Evolutionary conservation across 2,329 filamentous ascomycete genomes (phyloP).

Genomic region (Penicillium aurantiogriseum): DNA sequence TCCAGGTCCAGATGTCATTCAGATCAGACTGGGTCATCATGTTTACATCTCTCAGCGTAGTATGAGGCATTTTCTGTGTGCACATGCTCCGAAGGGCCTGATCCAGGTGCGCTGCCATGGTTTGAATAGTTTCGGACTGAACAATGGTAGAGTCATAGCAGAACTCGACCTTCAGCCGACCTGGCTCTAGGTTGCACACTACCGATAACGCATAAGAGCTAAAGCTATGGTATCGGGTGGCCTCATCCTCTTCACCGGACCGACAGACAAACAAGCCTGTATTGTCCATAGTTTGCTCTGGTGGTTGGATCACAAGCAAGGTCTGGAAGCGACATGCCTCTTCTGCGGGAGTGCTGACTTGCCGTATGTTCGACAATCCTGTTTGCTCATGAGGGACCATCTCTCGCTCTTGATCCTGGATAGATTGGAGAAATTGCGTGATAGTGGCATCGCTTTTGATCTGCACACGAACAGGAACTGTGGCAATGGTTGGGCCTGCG

Average conservation of each 20-base stretch:
- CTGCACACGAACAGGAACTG: neutral
- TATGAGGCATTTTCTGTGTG: neutral
- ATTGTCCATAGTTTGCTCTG: neutral
- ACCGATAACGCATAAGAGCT: neutral
- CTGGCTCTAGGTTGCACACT: neutral
- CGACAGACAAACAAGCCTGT: neutral
- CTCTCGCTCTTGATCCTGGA: neutral
- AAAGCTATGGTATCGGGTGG: neutral
- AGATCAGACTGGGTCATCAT: neutral
- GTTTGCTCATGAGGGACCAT: neutral
- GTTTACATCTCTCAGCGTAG: neutral
- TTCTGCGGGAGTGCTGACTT: neutral
- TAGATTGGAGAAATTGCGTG: neutral
- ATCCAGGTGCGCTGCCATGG: neutral
- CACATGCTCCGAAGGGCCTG: neutral
- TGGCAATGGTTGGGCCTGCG: neutral
- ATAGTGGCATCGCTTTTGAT: neutral
- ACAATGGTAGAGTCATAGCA: neutral
- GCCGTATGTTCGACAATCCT: neutral
- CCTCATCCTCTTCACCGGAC: neutral
- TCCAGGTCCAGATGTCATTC: neutral
- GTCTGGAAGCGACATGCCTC: neutral
- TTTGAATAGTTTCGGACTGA: neutral
- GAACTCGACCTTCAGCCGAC: neutral
- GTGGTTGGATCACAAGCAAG: neutral